A percentile compares a stretch with the other conserved stretches of the same genome.
These are phyloP conservation scores for Aureococcus anophagefferens DNA, from an alignment of 108 stramenopile genomes.

Conservation along the genomic window DNA sequence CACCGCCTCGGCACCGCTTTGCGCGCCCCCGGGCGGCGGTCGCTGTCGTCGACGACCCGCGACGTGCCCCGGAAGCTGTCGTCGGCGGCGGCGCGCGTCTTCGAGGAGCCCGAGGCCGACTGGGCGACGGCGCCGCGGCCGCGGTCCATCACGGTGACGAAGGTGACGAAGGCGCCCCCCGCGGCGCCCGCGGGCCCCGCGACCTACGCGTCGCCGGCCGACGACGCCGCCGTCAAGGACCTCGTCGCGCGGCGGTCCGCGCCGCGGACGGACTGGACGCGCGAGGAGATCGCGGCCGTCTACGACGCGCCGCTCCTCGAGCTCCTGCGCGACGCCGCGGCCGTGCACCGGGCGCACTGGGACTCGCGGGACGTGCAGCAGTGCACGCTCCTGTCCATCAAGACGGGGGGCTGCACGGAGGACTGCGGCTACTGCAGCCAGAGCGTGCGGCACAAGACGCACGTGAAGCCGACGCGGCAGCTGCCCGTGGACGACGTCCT, in stretches of 20 bases:
- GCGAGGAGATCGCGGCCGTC: slow-evolving; percentile 64
- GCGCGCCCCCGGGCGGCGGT: too few species aligned
- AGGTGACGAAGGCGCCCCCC: too few species aligned
- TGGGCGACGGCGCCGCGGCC: too few species aligned
- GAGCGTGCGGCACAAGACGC: slow-evolving; percentile 85
- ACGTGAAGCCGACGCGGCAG: slow-evolving; percentile 93
- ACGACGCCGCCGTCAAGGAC: neutral
- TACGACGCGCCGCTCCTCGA: slow-evolving; percentile 85
- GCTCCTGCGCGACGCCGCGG: slow-evolving; percentile 83
- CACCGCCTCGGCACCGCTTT: too few species aligned
- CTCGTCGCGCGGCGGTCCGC: neutral
- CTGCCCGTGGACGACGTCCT: slow-evolving; percentile 89
- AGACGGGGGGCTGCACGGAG: slow-evolving; percentile 96
- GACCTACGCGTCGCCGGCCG: too few species aligned
- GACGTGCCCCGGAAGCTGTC: too few species aligned
- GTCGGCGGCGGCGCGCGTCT: too few species aligned
- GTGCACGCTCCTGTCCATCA: slow-evolving; percentile 89
- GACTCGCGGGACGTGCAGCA: slow-evolving; percentile 90
- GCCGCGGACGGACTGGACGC: neutral
- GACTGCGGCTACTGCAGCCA: slow-evolving; percentile 94
- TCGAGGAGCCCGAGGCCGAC: too few species aligned
- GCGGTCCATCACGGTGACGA: too few species aligned
- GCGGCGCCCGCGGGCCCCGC: too few species aligned
- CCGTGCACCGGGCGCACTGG: slow-evolving; percentile 95
- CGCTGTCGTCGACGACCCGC: too few species aligned